These are phyloP conservation scores for Paracoccidioides lutzii DNA, from an alignment of 2,329 filamentous ascomycete genomes.

Conservation along the genomic window DNA sequence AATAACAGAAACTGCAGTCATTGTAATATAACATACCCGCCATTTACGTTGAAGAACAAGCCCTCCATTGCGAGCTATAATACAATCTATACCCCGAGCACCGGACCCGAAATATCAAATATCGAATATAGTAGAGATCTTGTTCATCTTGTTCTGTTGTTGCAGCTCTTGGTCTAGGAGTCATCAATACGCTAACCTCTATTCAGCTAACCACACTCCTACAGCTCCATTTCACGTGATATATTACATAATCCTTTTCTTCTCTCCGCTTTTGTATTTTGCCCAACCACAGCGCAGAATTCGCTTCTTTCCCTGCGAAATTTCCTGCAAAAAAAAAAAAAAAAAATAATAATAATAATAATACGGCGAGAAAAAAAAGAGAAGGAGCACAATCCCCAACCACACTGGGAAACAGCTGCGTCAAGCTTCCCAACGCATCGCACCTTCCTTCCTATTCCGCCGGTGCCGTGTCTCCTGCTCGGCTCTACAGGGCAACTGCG, in stretches of 20 bases:
- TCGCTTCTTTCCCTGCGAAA: constrained; percentile 26
- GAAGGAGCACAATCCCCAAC: neutral
- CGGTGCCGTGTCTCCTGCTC: neutral
- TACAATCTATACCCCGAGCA: neutral
- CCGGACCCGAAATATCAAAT: neutral
- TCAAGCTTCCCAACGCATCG: neutral
- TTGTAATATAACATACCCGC: constrained; percentile 51
- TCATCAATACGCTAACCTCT: neutral
- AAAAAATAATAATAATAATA: constrained; percentile 15
- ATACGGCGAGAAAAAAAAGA: constrained; percentile 3
- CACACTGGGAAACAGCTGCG: neutral
- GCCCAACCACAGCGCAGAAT: constrained; percentile 20
- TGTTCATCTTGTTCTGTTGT: neutral
- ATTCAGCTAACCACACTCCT: neutral
- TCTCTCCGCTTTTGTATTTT: constrained; percentile 4
- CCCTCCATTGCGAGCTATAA: constrained; percentile 56
- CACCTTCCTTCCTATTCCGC: neutral
- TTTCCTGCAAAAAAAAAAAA: constrained; percentile 16
- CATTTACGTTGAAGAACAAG: constrained; percentile 87
- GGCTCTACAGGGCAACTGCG: neutral
- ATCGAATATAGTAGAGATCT: neutral
- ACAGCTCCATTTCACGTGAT: neutral
- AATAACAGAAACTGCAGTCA: neutral
- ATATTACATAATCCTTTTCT: neutral
- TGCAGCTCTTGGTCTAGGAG: neutral